Percentiles rank a stretch among this genome's conserved stretches.
Conservation (phyloP, 441 rosid genomes). For the Biscutella auriculata region DNA sequence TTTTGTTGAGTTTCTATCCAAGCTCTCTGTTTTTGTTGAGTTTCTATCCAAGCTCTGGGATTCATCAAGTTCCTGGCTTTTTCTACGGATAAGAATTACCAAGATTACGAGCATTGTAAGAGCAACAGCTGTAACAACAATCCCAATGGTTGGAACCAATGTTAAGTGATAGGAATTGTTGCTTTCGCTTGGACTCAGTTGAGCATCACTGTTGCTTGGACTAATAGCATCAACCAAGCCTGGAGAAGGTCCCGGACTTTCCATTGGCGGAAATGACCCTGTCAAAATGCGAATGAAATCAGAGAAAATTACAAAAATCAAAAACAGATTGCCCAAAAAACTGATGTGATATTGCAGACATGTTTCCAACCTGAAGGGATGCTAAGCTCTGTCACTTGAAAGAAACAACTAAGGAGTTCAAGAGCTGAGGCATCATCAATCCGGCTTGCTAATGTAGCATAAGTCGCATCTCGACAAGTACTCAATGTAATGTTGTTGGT, state of each 20-base stretch:
- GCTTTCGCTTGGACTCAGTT: constrained; percentile 28
- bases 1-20: constrained; percentile 40
- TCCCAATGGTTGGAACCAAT: constrained; percentile 54
- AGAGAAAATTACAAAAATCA: too few species aligned
- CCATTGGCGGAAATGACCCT: constrained; percentile 38
- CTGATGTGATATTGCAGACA: too few species aligned
- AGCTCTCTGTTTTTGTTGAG: too few species aligned
- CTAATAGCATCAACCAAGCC: constrained; percentile 44
- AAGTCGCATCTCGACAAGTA: constrained; percentile 87
- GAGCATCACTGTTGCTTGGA: constrained; percentile 47
- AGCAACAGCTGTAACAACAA: constrained; percentile 55
- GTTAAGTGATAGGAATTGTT: constrained; percentile 61
- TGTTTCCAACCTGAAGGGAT: constrained; percentile 47
- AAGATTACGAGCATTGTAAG: constrained; percentile 44
- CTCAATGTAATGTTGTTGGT: constrained; percentile 49
- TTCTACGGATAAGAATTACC: constrained; percentile 59
- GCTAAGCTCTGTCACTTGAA: constrained; percentile 56
- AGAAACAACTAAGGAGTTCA: constrained; percentile 72
- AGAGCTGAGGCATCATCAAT: constrained; percentile 47
- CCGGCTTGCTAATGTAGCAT: constrained; percentile 63
- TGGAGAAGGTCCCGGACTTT: constrained; percentile 44
- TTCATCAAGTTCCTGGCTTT: constrained; percentile 55
- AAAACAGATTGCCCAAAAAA: not conserved
- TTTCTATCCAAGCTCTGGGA: constrained; percentile 40
- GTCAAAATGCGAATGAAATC: constrained; percentile 23